Evolutionary conservation across 257 asterid species (phyloP).

Genomic region (Salvia miltiorrhiza): DNA sequence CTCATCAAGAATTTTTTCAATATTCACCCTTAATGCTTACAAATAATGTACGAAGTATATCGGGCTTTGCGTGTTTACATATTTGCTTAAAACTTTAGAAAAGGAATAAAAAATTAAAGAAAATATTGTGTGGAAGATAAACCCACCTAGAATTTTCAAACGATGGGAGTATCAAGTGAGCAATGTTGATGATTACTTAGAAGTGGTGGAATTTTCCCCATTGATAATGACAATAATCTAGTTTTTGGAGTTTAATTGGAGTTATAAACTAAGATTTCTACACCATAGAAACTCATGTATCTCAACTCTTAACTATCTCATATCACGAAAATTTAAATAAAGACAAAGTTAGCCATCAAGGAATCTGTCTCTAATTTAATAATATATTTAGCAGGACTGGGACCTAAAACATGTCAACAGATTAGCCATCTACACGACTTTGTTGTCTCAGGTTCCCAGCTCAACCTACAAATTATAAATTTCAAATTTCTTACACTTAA

Average conservation of each 20-base stretch:
- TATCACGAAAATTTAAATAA: neutral
- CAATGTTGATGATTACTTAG: neutral
- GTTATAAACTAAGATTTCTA: neutral
- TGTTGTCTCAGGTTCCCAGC: no score
- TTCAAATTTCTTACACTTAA: no score
- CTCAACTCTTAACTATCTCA: neutral
- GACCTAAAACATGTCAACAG: neutral
- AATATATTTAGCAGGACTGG: neutral
- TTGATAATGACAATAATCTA: neutral
- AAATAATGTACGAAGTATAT: no score
- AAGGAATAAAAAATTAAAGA: neutral
- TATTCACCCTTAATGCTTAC: no score
- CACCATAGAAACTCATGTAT: neutral
- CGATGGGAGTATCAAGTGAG: neutral
- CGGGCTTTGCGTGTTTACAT: no score
- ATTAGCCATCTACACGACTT: neutral
- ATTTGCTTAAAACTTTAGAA: neutral
- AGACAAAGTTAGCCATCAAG: neutral
- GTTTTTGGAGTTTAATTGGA: neutral
- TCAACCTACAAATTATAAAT: no score
- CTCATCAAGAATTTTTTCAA: no score
- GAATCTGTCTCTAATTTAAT: neutral
- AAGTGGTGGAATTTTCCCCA: neutral
- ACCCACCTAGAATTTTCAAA: neutral
- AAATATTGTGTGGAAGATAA: neutral